Percentiles rank a stretch among this genome's conserved stretches.
phyloP scores from a whole-genome alignment of 305 asterid species.

The Ajuga reptans region DNA sequence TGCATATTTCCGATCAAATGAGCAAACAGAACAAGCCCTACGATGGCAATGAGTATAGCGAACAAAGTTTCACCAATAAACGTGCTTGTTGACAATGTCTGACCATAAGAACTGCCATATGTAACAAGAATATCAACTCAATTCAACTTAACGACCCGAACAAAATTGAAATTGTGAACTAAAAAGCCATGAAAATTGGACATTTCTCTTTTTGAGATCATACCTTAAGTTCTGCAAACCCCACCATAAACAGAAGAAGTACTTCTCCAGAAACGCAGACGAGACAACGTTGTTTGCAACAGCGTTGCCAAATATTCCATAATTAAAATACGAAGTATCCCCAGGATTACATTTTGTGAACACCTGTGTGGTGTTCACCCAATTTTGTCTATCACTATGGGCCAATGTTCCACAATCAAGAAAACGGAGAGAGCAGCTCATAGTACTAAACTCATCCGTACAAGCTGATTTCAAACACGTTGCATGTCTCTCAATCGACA shows the following conservation, averaged over 20 bases:
- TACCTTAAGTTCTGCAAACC: slow-evolving; percentile 81
- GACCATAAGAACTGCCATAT: slow-evolving; percentile 63
- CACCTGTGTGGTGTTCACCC: slow-evolving; percentile 52
- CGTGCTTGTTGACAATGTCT: slow-evolving; percentile 58
- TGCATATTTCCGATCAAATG: slow-evolving; percentile 88
- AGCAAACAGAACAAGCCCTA: slow-evolving; percentile 78
- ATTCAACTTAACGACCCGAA: too few relatives aligned
- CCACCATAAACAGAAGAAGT: slow-evolving; percentile 90
- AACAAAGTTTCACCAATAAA: slow-evolving; percentile 65
- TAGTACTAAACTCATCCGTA: slow-evolving; percentile 27
- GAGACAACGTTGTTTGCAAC: slow-evolving; percentile 63
- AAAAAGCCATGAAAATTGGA: too few relatives aligned
- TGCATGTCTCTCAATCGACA: slow-evolving; percentile 63
- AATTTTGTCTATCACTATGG: slow-evolving; percentile 34
- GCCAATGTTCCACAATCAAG: slow-evolving; percentile 59
- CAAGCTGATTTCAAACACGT: slow-evolving; percentile 76
- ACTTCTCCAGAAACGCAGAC: slow-evolving; percentile 56
- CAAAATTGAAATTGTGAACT: background rate
- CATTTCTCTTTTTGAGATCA: background rate
- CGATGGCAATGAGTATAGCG: slow-evolving; percentile 71
- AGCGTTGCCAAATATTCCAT: slow-evolving; percentile 63
- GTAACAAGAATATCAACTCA: slow-evolving; percentile 8
- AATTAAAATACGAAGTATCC: slow-evolving; percentile 42
- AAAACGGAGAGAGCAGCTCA: slow-evolving; percentile 45
- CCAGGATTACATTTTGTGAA: slow-evolving; percentile 53